A percentile compares a stretch with the other conserved stretches of the same genome.
These are phyloP conservation scores for Apiospora aurea DNA, from an alignment of 2,329 filamentous ascomycete genomes.

Conservation along the genomic window DNA sequence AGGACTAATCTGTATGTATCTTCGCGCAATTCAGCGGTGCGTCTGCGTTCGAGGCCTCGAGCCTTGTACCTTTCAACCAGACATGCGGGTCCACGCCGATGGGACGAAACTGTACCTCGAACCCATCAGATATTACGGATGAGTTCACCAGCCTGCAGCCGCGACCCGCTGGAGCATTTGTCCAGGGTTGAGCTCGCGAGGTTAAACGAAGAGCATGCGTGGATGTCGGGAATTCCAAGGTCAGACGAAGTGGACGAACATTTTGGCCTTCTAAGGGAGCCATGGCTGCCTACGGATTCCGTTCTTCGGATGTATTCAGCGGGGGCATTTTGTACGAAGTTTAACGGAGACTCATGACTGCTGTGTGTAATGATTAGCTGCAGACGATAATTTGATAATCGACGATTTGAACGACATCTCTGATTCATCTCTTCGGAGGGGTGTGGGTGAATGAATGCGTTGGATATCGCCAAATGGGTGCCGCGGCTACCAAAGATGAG, in stretches of 20 bases:
- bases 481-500: neutral
- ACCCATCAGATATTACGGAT: conserved; percentile 5
- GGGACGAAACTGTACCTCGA: conserved; percentile 23
- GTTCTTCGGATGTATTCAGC: neutral
- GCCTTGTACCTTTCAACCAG: conserved; percentile 22
- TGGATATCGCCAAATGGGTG: neutral
- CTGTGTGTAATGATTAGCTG: neutral
- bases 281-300: neutral
- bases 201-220: neutral
- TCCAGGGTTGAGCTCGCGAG: neutral
- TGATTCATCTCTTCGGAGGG: neutral
- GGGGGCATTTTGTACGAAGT: neutral
- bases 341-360: conserved; percentile 1
- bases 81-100: conserved; percentile 18
- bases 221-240: neutral
- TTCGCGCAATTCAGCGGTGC: neutral
- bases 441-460: neutral
- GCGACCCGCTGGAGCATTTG: neutral
- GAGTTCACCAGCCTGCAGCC: conserved; percentile 27
- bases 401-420: neutral
- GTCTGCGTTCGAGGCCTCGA: conserved; percentile 35
- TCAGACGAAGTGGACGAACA: neutral
- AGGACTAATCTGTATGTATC: neutral
- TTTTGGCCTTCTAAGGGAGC: neutral
- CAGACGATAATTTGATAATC: neutral